Evolutionary conservation across 495 filamentous ascomycete species (phyloP), one percentile per base, ranked within the genome.

Genomic region (Xylaria flabelliformis): DNA sequence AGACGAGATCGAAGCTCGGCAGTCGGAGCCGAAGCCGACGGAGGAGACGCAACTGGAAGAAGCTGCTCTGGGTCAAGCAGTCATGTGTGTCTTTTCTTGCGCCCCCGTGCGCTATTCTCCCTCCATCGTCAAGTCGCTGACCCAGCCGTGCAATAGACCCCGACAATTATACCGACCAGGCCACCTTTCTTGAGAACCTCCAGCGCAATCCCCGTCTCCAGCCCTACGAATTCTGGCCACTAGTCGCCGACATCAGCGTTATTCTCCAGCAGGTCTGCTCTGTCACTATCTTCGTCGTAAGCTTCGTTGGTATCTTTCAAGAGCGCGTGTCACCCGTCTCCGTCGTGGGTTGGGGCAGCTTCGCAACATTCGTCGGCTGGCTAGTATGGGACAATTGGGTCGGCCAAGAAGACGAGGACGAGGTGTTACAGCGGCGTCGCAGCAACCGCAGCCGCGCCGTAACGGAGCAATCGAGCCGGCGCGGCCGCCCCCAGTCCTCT

Each of bases 161-260:
- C 24, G 96, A 99, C 82, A 99, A 99, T 79, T 98, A 98, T 82
- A 98, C 97, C 62, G 96, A 99, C 79, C 93, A 94, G 79, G 91
- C 92, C 58, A 97, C 94, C 29, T 99, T 99, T 76, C 91, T 99
- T 69, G 95, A 97, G 76, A 93, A 97, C 73, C 88, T 99, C 12
- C 97, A 99, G 80, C 91, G 95, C 29, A 99, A 99, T 80, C 96
- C 95, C 15, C 91, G 94, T 21, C 90, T 98, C 51, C 91, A 94
- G 55, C 95, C 96, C 0, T 99, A 99, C 78, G 94, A 98, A 78
- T 99, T 99, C 83, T 99, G 97, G 94, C 93, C 94, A 3, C 86
- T 99, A 6, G 93, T 98, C 48, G 92, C 94, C 70, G 96, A 98
- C 77, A 95, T 93, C 15, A 99, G 96, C 7, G 94, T 98, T 64